A percentile compares a stretch with the other conserved stretches of the same genome.
Conservation (phyloP, 306 rosid genomes). For the Pachyrhizus erosus region DNA sequence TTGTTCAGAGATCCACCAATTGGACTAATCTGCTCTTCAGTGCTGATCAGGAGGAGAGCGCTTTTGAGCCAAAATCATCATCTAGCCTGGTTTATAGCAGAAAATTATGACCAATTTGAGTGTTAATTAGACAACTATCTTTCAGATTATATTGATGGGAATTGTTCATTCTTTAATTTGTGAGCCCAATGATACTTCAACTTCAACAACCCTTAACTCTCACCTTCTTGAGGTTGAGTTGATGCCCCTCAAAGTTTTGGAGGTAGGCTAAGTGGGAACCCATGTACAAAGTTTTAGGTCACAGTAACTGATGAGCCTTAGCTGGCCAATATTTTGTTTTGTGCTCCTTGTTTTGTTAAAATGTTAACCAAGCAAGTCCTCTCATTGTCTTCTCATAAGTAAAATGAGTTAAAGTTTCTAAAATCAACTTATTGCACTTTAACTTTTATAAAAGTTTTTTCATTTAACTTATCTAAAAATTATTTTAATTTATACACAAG, state of each 20-base stretch:
- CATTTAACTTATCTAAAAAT: neutral
- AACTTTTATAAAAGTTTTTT: neutral
- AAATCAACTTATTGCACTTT: neutral
- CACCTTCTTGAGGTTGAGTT: slow-evolving; percentile 47
- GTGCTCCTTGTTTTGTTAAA: slow-evolving; percentile 24
- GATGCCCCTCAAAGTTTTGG: slow-evolving; percentile 43
- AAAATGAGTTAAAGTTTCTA: neutral
- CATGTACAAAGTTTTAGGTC: slow-evolving; percentile 61
- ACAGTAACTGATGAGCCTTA: slow-evolving; percentile 41
- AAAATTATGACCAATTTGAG: slow-evolving; percentile 63
- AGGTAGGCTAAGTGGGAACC: slow-evolving; percentile 44
- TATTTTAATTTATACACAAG: no score
- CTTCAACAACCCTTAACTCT: slow-evolving; percentile 45
- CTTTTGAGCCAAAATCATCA: slow-evolving; percentile 59
- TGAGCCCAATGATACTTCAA: slow-evolving; percentile 54
- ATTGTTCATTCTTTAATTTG: slow-evolving; percentile 80
- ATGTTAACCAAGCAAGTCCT: neutral
- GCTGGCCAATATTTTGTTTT: slow-evolving; percentile 42
- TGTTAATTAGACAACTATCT: slow-evolving; percentile 42
- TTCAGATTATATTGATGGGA: slow-evolving; percentile 52
- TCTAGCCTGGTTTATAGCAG: slow-evolving; percentile 62
- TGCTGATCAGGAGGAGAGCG: slow-evolving; percentile 75
- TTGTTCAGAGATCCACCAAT: slow-evolving; percentile 73
- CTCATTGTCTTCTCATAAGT: no score
- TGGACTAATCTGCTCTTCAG: slow-evolving; percentile 81